Evolutionary conservation across 331 rosid species (phyloP).

Genomic region (Malus hybrid): DNA sequence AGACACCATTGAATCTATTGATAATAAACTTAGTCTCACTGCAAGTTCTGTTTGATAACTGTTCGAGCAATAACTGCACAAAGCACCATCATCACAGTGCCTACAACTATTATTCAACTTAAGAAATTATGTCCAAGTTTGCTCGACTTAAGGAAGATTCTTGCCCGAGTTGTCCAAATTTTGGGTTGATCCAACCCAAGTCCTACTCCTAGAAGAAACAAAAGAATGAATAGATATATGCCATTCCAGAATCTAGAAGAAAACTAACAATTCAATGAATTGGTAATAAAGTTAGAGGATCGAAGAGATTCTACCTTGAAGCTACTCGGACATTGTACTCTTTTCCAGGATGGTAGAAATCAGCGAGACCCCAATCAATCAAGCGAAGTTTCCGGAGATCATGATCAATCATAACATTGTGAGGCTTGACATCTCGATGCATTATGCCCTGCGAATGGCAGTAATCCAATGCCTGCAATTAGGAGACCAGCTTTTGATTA

Average conservation of each 20-base stretch:
- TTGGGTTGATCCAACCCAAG: background rate
- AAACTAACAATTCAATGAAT: background rate
- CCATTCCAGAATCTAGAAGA: background rate
- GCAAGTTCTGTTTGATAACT: background rate
- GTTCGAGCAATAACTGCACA: background rate
- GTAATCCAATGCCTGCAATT: constrained; percentile 36
- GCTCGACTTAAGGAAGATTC: background rate
- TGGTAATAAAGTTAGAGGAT: background rate
- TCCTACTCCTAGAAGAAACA: background rate
- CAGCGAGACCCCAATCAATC: constrained; percentile 48
- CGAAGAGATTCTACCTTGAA: constrained; percentile 22
- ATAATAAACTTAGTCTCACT: background rate
- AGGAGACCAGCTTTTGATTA: background rate
- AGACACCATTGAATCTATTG: background rate
- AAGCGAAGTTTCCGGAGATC: constrained; percentile 38
- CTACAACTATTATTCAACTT: background rate
- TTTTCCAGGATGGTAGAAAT: constrained; percentile 45
- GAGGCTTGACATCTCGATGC: constrained; percentile 48
- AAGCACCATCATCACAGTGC: background rate
- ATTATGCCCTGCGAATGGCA: constrained; percentile 46
- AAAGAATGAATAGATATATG: background rate
- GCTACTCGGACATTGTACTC: constrained; percentile 45
- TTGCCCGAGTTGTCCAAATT: background rate
- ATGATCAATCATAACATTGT: constrained; percentile 47
- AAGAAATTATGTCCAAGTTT: background rate